Percentiles rank a stretch among this genome's conserved stretches.
These are phyloP conservation scores for Mycocalia duriaeana DNA, from an alignment of 1,284 basidiomycete genomes.

Conservation along the genomic window DNA sequence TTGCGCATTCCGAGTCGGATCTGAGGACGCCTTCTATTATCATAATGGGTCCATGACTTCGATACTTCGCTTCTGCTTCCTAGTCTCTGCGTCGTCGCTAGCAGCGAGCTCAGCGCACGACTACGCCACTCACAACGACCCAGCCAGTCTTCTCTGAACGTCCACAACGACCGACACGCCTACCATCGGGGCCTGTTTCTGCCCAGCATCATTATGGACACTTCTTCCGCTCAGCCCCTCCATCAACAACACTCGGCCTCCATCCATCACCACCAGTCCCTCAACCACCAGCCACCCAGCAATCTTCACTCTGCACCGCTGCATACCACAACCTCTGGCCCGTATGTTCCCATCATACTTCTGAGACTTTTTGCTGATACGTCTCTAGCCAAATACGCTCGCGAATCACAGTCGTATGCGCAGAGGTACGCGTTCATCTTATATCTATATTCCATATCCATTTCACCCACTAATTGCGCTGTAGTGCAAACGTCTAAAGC, in stretches of 20 bases:
- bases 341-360: conserved; percentile 17
- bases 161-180: neutral
- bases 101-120: too few species aligned
- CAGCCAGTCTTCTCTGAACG: too few species aligned
- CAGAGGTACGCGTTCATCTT: too few species aligned
- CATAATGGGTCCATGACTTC: neutral
- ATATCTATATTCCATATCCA: conserved; percentile 16
- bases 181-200: neutral
- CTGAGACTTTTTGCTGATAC: conserved; percentile 6
- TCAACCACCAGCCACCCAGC: too few species aligned
- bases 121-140: too few species aligned
- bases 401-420: conserved; percentile 76
- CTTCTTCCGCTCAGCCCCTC: conserved; percentile 1
- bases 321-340: conserved; percentile 14
- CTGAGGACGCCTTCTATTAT: neutral
- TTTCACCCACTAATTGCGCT: conserved; percentile 11
- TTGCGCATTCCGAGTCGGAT: neutral
- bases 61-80: neutral
- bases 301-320: neutral
- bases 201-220: neutral
- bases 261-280: conserved; percentile 7
- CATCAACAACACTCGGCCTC: neutral
- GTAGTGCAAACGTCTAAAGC: conserved; percentile 78
- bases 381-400: conserved; percentile 63
- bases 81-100: too few species aligned